These are phyloP conservation scores for Zygnema circumcarinatum DNA, from an alignment of 139 green algal genomes.

Conservation along the genomic window DNA sequence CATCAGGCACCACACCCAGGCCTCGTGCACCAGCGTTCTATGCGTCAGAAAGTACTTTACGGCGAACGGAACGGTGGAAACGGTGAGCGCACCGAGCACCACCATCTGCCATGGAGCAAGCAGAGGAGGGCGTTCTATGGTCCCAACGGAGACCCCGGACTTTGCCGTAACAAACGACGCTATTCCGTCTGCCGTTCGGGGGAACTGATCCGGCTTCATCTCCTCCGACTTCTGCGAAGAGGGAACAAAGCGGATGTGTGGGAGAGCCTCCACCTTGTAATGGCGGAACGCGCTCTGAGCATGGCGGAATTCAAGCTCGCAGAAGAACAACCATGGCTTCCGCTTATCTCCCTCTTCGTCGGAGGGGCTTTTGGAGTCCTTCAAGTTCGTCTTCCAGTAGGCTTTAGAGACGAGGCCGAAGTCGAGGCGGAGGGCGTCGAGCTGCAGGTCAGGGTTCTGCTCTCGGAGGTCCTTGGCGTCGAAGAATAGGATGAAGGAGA, in stretches of 20 bases:
- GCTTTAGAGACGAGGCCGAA: constrained; percentile 30
- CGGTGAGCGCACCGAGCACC: neutral
- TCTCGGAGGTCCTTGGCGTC: constrained; percentile 47
- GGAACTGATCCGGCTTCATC: constrained; percentile 9
- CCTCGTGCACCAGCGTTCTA: constrained; percentile 35
- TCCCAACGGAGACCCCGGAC: constrained; percentile 13
- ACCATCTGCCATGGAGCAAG: constrained; percentile 28
- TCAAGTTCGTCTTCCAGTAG: constrained; percentile 5
- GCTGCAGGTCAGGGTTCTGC: constrained; percentile 35
- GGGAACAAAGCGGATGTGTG: constrained; percentile 27
- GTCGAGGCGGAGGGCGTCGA: constrained; percentile 15
- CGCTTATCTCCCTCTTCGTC: neutral
- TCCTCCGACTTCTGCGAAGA: constrained; percentile 9
- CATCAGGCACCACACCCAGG: constrained; percentile 24
- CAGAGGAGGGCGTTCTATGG: constrained; percentile 35
- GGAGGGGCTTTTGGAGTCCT: neutral
- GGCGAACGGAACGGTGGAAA: constrained; percentile 30
- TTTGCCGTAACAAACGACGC: constrained; percentile 27
- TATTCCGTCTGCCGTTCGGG: constrained; percentile 27
- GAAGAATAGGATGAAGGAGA: constrained; percentile 43
- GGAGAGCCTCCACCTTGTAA: constrained; percentile 40
- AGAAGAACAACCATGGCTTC: constrained; percentile 54
- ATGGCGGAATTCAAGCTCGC: constrained; percentile 48
- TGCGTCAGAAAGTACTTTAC: constrained; percentile 15
- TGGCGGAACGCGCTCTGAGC: constrained; percentile 14